A percentile compares a stretch with the other conserved stretches of the same genome.
These are phyloP conservation scores for Didymella segeticola DNA, from an alignment of 2,329 filamentous ascomycete species.

Conservation along the genomic window DNA sequence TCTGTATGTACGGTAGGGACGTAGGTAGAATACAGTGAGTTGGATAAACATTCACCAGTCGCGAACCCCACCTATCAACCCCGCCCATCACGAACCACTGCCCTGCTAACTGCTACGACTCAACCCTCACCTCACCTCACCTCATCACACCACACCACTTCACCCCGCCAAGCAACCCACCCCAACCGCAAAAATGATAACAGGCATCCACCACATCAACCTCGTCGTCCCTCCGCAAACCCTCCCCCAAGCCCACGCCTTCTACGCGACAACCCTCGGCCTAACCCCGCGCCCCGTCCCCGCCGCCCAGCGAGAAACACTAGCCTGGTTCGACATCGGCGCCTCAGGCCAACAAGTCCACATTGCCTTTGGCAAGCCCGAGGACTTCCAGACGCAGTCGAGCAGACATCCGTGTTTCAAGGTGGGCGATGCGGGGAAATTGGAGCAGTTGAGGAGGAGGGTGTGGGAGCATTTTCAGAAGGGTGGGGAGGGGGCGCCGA, in stretches of 20 bases:
- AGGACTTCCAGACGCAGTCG: conserved; percentile 38
- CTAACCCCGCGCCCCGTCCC: conserved; percentile 62
- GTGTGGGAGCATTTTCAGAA: conserved; percentile 61
- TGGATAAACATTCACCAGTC: too few relatives aligned
- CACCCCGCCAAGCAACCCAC: neutral
- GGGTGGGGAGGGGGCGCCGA: conserved; percentile 60
- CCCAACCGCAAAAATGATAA: conserved; percentile 22
- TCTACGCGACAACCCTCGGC: conserved; percentile 57
- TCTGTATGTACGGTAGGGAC: too few relatives aligned
- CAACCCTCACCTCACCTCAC: too few relatives aligned
- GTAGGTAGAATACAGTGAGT: too few relatives aligned
- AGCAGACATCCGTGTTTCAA: conserved; percentile 66
- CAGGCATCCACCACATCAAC: conserved; percentile 28
- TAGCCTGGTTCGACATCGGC: conserved; percentile 68
- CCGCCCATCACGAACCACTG: too few relatives aligned
- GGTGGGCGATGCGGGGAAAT: conserved; percentile 55
- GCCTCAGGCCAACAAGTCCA: conserved; percentile 64
- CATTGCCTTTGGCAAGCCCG: conserved; percentile 55
- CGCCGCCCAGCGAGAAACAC: conserved; percentile 55
- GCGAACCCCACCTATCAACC: too few relatives aligned
- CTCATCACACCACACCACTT: neutral
- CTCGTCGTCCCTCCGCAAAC: conserved; percentile 20
- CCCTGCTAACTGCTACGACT: too few relatives aligned
- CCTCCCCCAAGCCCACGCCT: conserved; percentile 16
- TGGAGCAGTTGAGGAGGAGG: conserved; percentile 56